Evolutionary conservation across 2,329 filamentous ascomycete species (phyloP).

Genomic region (Colletotrichum nymphaeae): DNA sequence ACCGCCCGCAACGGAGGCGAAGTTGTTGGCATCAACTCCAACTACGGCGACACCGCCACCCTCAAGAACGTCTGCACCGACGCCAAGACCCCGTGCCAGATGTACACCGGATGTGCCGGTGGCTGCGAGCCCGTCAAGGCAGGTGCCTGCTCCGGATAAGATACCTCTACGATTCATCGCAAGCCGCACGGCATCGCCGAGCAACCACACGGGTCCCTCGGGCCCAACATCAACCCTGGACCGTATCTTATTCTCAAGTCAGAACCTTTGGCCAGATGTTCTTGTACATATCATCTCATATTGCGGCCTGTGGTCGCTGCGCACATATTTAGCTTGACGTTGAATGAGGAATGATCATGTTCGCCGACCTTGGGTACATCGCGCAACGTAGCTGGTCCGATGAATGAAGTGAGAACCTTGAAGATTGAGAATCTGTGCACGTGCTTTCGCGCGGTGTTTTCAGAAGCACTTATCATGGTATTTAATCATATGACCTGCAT

Average conservation of each 20-base stretch:
- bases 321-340: background rate
- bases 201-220: background rate
- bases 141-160: slow-evolving; percentile 42
- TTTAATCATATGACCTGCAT: no score
- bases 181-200: background rate
- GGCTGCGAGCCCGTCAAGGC: slow-evolving; percentile 43
- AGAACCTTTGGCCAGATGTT: background rate
- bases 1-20: slow-evolving; percentile 51
- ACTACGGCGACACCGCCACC: slow-evolving; percentile 50
- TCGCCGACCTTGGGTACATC: background rate
- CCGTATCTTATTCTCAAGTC: background rate
- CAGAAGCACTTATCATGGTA: no score
- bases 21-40: slow-evolving; percentile 55
- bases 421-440: background rate
- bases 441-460: background rate
- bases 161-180: background rate
- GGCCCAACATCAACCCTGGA: background rate
- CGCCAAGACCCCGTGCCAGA: slow-evolving; percentile 38
- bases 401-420: background rate
- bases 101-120: slow-evolving; percentile 42
- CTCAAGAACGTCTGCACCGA: slow-evolving; percentile 42
- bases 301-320: background rate
- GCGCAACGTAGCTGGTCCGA: no score
- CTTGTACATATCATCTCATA: background rate
- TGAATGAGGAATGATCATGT: background rate